Base-by-base conservation (phyloP, 768 basidiomycete genomes). In the Arthromyces matolae region DNA sequence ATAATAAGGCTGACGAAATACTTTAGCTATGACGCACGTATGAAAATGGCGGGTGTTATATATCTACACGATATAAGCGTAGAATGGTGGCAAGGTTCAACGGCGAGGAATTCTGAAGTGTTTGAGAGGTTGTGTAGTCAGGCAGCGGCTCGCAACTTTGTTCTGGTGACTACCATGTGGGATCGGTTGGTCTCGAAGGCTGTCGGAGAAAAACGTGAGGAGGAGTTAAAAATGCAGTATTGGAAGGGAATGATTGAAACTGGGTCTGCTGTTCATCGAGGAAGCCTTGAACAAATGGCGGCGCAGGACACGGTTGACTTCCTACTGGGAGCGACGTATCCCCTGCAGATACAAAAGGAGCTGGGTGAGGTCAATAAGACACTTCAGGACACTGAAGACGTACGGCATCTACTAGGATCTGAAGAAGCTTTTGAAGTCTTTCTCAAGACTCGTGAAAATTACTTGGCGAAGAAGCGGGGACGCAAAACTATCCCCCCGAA, bases 311-410 rank as follows among this genome's bases (percentile, higher is more conserved):
- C 42, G 16, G 32, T 33, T 10, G 38, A 49, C 28, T 55, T 57
- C 45, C 40, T 61, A 50, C 33, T 52, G 36, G 28, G 49, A 25
- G 33, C 55, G 24, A 32, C 48, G 18, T 47, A 44, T 36, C 45
- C 46, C 28, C 46, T 52, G 2, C 51, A 42, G 37, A 52, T 52
- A 12, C 51, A 52, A 18, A 42, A 40, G 36, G 51, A 52, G 27
- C 29, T 52, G 32, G 51, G 42, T 8, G 51, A 52, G 13, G 36
- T 51, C 34, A 46, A 46, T 7, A 39, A 43, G 18, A 23, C 49
- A 9, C 49, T 50, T 14, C 35, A 39, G 19, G 49, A 50, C 14
- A 50, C 49, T 8, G 42, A 44, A 13, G 49, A 42, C 6, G 49
- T 43, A 24, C 49, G 49, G 16, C 43, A 39, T 29, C 42, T 50